Evolutionary conservation across 2,329 filamentous ascomycete genomes (phyloP), one percentile per base, ranked within the genome.

Genomic region (Colletotrichum shisoi): DNA sequence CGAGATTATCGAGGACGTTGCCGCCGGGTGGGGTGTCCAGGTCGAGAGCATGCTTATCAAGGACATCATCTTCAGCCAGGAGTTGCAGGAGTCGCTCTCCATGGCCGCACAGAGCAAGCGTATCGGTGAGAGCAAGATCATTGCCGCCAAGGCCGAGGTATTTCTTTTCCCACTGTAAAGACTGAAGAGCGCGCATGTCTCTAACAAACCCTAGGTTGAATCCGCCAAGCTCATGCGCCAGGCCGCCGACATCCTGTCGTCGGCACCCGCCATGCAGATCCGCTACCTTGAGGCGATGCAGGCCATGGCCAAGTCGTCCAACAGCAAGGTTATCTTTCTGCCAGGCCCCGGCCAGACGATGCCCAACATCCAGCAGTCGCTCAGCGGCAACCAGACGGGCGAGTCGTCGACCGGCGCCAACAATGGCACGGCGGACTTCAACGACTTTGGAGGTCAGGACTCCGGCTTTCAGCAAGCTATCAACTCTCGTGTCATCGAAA

Each of bases 31-130:
- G 95, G 95, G 95, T 80, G 94, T 97, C 8, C 89, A 92, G 76
- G 95, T 98, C 66, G 95, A 98, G 84, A 94, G 90, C 75, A 99
- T 99, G 94, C 89, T 99, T 72, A 94, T 99, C 86, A 98, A 99
- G 83, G 95, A 99, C 79, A 96, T 99, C 76, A 91, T 98, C 77
- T 99, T 99, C 87, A 93, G 89, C 80, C 89, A 93, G 76, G 95
- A 98, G 72, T 85, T 99, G 51, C 95, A 99, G 80, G 94, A 98
- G 75, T 95, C 92, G 19, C 87, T 99, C 57, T 96, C 92, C 76
- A 98, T 99, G 95, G 95, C 95, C 45, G 95, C 95, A 3, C 95
- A 99, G 85, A 93, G 91, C 83, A 98, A 98, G 90, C 91, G 95
- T 73, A 97, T 97, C 64, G 95, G 95, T 82, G 95, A 99, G 81